Evolutionary conservation across 2,329 filamentous ascomycete genomes (phyloP), one percentile per base, ranked within the genome.

Genomic region (Microcera coccophila): DNA sequence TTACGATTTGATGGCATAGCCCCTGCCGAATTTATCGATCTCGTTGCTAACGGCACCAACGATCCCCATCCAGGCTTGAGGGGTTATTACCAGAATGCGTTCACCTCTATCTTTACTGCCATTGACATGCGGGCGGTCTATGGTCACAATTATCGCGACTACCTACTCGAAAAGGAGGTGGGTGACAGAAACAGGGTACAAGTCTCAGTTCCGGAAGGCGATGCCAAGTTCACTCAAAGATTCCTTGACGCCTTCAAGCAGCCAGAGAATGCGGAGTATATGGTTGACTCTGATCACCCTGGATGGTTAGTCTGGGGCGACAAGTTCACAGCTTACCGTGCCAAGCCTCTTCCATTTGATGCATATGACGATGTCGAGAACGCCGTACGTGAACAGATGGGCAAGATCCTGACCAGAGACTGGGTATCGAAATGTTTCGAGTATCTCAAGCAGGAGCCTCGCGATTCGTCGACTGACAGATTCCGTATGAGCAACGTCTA

Each of bases 271-370:
- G 84, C 88, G 0, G 83, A 95, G 50, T 95, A 94, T 63, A 94
- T 90, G 62, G 82, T 97, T 35, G 93, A 98, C 61, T 79, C 82
- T 41, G 91, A 97, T 61, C 87, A 94, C 61, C 89, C 91, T 4
- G 93, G 93, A 22, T 98, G 94, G 94, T 76, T 98, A 15, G 90
- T 95, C 1, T 98, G 93, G 93, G 86, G 85, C 39, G 88, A 93
- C 65, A 81, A 77, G 22, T 91, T 97, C 73, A 83, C 82, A 12
- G 93, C 85, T 0, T 90, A 84, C 63, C 81, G 82, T 47, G 81
- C 85, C 3, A 84, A 86, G 39, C 81, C 90, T 50, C 69, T 62
- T 66, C 82, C 65, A 59, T 95, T 72, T 65, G 79, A 73, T 29
- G 69, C 65, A 34, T 98, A 93, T 57, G 93, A 98, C 57, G 82